These are phyloP conservation scores for Gentiana dahurica DNA, from an alignment of 257 asterid genomes.

Conservation along the genomic window DNA sequence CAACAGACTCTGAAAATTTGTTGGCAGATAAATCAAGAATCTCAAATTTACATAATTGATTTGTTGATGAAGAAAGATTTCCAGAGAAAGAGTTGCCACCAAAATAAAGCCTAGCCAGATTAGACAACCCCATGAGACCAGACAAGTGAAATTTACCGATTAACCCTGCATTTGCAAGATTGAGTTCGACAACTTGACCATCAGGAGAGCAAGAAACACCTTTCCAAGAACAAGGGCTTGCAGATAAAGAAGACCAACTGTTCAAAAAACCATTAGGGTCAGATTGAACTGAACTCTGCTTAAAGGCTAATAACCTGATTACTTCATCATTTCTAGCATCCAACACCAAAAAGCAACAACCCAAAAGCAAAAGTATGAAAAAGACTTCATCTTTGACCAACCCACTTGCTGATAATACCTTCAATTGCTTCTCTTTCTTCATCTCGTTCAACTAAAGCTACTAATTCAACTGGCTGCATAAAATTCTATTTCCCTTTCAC, in stretches of 20 bases:
- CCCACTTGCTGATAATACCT: constrained; percentile 7
- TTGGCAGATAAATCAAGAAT: constrained; percentile 65
- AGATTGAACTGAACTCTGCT: constrained; percentile 42
- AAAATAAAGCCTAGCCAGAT: constrained; percentile 35
- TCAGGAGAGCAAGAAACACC: constrained; percentile 64
- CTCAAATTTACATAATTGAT: constrained; percentile 46
- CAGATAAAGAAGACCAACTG: constrained; percentile 49
- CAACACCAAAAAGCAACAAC: constrained; percentile 26
- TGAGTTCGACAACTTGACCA: constrained; percentile 45
- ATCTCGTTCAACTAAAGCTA: constrained; percentile 18
- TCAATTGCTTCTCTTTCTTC: constrained; percentile 16
- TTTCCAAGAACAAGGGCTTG: constrained; percentile 57
- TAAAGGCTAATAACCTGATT: constrained; percentile 44
- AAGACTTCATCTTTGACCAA: constrained; percentile 27
- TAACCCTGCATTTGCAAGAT: constrained; percentile 50
- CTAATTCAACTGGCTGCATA: constrained; percentile 26
- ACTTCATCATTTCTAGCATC: constrained; percentile 39
- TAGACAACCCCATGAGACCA: constrained; percentile 40
- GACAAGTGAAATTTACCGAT: constrained; percentile 47
- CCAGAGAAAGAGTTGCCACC: constrained; percentile 68
- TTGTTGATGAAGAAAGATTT: constrained; percentile 34
- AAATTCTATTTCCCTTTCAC: constrained; percentile 7
- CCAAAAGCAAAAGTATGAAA: constrained; percentile 22
- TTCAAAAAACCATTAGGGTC: constrained; percentile 56
- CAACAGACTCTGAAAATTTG: constrained; percentile 45